phyloP scores from a whole-genome alignment of 2,329 filamentous ascomycete species.

The Botrytis porri region DNA sequence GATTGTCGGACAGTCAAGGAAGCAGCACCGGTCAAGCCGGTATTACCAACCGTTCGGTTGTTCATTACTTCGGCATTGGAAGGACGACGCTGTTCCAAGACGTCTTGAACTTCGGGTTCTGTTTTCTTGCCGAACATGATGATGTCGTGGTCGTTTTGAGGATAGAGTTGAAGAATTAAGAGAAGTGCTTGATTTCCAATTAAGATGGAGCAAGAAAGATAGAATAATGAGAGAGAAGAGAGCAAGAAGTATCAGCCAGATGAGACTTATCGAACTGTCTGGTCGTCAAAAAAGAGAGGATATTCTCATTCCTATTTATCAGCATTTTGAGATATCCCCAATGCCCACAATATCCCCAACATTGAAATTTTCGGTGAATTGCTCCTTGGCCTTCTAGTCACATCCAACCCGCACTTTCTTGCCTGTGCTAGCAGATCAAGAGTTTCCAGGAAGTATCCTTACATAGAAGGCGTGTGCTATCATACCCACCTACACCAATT shows the following conservation, averaged over 20 bases:
- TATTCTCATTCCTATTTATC: constrained; percentile 13
- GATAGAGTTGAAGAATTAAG: background rate
- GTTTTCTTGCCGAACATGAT: constrained; percentile 15
- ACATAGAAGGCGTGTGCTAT: background rate
- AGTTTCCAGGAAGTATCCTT: background rate
- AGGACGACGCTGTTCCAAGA: background rate
- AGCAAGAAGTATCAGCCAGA: background rate
- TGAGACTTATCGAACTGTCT: background rate
- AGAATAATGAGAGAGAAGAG: background rate
- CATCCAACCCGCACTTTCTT: background rate
- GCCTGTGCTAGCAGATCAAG: background rate
- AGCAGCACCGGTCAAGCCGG: constrained; percentile 3
- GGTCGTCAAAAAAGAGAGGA: background rate
- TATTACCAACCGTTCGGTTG: background rate
- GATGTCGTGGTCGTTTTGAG: background rate
- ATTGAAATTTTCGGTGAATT: background rate
- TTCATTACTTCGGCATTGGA: constrained; percentile 1
- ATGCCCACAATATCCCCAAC: background rate
- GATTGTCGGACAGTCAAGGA: constrained; percentile 15
- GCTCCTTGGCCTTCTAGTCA: background rate
- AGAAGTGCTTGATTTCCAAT: background rate
- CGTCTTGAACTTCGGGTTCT: background rate
- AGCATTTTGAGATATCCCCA: background rate
- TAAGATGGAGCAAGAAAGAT: background rate
- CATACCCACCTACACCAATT: background rate